Conservation (phyloP, 2,329 filamentous ascomycete genomes). For the Exophiala bonariae region DNA sequence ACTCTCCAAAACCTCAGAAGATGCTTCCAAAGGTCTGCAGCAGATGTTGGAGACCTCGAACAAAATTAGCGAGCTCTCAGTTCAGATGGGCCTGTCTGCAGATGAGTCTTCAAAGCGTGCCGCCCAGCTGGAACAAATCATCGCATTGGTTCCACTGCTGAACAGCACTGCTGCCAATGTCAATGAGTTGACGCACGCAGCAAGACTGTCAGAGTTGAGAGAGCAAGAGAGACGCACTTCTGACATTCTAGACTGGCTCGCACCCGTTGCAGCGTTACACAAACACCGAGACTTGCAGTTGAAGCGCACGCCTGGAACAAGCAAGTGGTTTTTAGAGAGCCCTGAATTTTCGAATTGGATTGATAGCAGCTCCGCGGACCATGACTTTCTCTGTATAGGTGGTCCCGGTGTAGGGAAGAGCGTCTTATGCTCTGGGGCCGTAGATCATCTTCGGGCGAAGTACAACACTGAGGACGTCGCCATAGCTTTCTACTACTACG, state of each 20-base stretch:
- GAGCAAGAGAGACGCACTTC: constrained; percentile 25
- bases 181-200: constrained; percentile 22
- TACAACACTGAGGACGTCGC: constrained; percentile 16
- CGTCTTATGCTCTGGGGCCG: constrained; percentile 26
- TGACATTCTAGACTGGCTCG: constrained; percentile 28
- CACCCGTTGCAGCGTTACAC: constrained; percentile 21
- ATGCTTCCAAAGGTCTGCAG: constrained; percentile 20
- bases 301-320: constrained; percentile 31
- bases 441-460: constrained; percentile 25
- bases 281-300: constrained; percentile 25
- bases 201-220: constrained; percentile 21
- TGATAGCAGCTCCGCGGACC: constrained; percentile 6
- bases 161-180: constrained; percentile 17
- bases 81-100: constrained; percentile 15
- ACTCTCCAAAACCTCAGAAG: constrained; percentile 21
- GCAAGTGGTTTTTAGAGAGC: constrained; percentile 34
- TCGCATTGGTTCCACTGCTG: constrained; percentile 23
- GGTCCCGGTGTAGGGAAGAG: constrained; percentile 27
- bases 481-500: constrained; percentile 34
- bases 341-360: constrained; percentile 29
- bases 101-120: constrained; percentile 16
- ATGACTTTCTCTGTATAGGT: constrained; percentile 26
- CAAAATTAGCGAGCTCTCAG: constrained; percentile 20
- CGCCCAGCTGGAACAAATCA: constrained; percentile 19
- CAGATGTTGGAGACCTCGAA: constrained; percentile 18